phyloP scores from a whole-genome alignment of 805 yeast species.

The Candida koratica region DNA sequence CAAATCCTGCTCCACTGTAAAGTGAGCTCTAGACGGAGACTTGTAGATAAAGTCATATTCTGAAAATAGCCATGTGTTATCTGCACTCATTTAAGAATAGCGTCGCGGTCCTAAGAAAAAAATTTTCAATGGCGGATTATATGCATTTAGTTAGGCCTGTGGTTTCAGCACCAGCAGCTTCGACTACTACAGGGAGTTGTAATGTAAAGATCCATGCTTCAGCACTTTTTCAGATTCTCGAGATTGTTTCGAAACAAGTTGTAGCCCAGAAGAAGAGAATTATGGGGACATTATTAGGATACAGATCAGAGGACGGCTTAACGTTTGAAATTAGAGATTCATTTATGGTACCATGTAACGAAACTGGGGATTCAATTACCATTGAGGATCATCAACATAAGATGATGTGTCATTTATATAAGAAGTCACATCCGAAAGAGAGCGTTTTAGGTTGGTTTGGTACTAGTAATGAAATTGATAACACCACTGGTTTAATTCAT shows the following conservation, averaged over 20 bases:
- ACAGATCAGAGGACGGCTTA: slow-evolving; percentile 78
- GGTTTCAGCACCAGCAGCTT: slow-evolving; percentile 43
- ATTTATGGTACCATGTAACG: slow-evolving; percentile 75
- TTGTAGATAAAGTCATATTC: slow-evolving; percentile 29
- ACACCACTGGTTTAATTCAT: slow-evolving; percentile 72
- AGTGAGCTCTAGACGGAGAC: slow-evolving; percentile 30
- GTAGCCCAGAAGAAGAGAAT: slow-evolving; percentile 48
- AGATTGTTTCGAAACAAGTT: slow-evolving; percentile 56
- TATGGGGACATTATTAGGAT: slow-evolving; percentile 79
- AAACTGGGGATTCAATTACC: slow-evolving; percentile 68
- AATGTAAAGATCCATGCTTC: slow-evolving; percentile 59
- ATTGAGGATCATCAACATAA: slow-evolving; percentile 76
- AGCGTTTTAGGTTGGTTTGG: slow-evolving; percentile 85
- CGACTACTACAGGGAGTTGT: slow-evolving; percentile 46
- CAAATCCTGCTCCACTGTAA: slow-evolving; percentile 34
- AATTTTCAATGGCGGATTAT: slow-evolving; percentile 24
- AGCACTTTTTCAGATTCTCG: slow-evolving; percentile 73
- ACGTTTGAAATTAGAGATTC: slow-evolving; percentile 71
- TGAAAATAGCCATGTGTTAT: slow-evolving; percentile 36
- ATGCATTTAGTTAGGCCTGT: slow-evolving; percentile 51
- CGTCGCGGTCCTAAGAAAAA: slow-evolving; percentile 6
- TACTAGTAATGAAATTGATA: slow-evolving; percentile 56
- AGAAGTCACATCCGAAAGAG: slow-evolving; percentile 74
- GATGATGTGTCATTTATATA: slow-evolving; percentile 64
- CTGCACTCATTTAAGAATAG: neutral